These are phyloP conservation scores for Kuraishia ogatae DNA, from an alignment of 805 yeast genomes.

Conservation along the genomic window DNA sequence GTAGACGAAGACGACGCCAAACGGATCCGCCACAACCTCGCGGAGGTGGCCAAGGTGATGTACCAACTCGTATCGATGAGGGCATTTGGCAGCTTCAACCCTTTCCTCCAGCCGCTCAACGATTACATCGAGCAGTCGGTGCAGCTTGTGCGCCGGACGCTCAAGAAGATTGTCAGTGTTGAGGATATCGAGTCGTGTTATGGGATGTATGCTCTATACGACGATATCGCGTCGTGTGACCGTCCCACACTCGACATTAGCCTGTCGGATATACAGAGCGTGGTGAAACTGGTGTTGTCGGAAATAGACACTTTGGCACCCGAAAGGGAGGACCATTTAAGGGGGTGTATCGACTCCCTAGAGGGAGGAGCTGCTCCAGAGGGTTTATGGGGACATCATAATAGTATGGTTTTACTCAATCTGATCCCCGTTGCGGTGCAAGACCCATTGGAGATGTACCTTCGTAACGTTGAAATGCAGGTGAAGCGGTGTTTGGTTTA, in stretches of 20 bases:
- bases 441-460: constrained; percentile 44
- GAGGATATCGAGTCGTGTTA: constrained; percentile 52
- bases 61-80: constrained; percentile 61
- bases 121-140: constrained; percentile 52
- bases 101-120: constrained; percentile 72
- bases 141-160: constrained; percentile 34
- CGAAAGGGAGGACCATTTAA: constrained; percentile 35
- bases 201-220: constrained; percentile 48
- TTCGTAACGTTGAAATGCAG: constrained; percentile 55
- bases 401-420: constrained; percentile 4
- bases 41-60: constrained; percentile 47
- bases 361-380: not conserved
- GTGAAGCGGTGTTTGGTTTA: constrained; percentile 78
- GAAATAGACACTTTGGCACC: constrained; percentile 37
- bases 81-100: constrained; percentile 52
- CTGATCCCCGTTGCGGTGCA: constrained; percentile 33
- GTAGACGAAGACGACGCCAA: constrained; percentile 17
- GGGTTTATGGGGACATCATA: not conserved
- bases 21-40: constrained; percentile 37
- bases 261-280: constrained; percentile 33
- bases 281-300: constrained; percentile 32
- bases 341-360: constrained; percentile 7
- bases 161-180: constrained; percentile 41
- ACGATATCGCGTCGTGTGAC: constrained; percentile 48
- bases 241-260: constrained; percentile 37